Evolutionary conservation across 208 protist genomes (phyloP).

Genomic region (Leishmania lainsoni): DNA sequence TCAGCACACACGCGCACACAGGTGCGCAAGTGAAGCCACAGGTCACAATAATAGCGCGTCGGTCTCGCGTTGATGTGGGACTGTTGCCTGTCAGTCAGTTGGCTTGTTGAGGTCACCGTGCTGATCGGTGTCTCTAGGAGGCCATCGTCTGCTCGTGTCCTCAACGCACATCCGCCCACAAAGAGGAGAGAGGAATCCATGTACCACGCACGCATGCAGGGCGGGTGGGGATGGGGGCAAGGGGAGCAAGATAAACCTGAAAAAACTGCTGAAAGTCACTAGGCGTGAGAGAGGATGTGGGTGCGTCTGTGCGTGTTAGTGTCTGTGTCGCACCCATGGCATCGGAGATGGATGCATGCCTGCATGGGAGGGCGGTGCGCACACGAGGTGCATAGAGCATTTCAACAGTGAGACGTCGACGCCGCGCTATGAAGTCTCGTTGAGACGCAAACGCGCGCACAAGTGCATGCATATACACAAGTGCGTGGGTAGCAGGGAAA

Average conservation of each 20-base stretch:
- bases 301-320: background rate
- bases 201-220: background rate
- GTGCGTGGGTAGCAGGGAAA: background rate
- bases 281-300: background rate
- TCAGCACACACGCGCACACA: background rate
- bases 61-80: background rate
- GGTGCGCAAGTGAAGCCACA: background rate
- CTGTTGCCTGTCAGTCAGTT: background rate
- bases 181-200: background rate
- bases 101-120: background rate
- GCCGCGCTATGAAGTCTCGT: background rate
- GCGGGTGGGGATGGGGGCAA: no score
- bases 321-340: background rate
- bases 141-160: background rate
- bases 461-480: background rate
- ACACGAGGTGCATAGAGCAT: background rate
- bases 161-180: background rate
- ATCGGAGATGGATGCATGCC: background rate
- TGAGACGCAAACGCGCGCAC: background rate
- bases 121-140: background rate
- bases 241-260: background rate
- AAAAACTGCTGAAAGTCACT: background rate
- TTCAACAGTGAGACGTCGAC: background rate
- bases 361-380: background rate
- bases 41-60: background rate